Evolutionary conservation across 2,329 filamentous ascomycete genomes (phyloP), one percentile per base, ranked within the genome.

Genomic region (Microsporum canis): DNA sequence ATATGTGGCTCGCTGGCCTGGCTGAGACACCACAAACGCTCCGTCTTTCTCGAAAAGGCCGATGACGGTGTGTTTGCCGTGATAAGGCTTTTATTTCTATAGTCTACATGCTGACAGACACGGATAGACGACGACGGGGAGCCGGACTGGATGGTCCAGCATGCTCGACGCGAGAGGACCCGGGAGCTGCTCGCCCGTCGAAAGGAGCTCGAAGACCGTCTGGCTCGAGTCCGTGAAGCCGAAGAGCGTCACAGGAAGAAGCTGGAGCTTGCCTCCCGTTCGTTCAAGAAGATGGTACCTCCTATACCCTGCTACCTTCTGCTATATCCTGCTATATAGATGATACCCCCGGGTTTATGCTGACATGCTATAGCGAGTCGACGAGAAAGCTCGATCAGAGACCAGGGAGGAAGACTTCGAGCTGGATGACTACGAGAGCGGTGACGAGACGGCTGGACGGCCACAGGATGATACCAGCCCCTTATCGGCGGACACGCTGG

Each of bases 1-100:
- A 94, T 96, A 64, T 96, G 91, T 71, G 88, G 87, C 45, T 86
- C 91, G 4, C 73, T 96, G 68, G 95, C 91, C 2, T 96, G 91
- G 91, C 79, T 96, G n/a, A 86, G 91, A 56, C 83, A 89, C 61
- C 83, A 91, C 74, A 92, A 95, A 71, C 78, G 84, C 73, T 71
- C 78, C 68, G 66, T 72, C 63, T 74, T 87, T 78, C 73, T 87
- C 78, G 72, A 80, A 70, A 65, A 80, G 68, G 53, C 81, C 78
- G 61, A 78, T 71, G 31, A 41, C n/a, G 27, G 23, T 47, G 23
- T 36, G 27, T 51, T 31, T 23, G 17, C 17, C 17, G 17, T 23
- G 17, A 23, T 23, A 23, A 23, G 17, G 17, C 17, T 23, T 23
- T 23, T 23, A 23, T 23, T 23, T 23, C 17, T 23, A 23, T 23